Conservation (phyloP, 441 rosid species). For the Isatis lusitanica region DNA sequence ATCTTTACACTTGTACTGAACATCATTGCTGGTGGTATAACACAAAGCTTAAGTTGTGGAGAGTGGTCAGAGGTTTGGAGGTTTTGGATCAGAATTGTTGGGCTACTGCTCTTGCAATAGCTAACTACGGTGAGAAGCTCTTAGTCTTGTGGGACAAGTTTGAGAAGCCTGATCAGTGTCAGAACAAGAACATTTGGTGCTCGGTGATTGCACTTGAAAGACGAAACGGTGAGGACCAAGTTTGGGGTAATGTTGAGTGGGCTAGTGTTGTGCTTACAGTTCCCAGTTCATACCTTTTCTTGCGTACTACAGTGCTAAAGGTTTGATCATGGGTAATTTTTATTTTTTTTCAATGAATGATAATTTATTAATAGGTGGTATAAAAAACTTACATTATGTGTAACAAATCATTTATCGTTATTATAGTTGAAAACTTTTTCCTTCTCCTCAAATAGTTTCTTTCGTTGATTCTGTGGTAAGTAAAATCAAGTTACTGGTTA, state of each 20-base stretch:
- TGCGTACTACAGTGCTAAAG: slow-evolving; percentile 23
- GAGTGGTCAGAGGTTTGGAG: slow-evolving; percentile 50
- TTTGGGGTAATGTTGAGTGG: neutral
- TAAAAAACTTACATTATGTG: too few relatives aligned
- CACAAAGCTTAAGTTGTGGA: slow-evolving; percentile 43
- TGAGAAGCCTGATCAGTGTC: neutral
- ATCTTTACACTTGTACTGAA: slow-evolving; percentile 47
- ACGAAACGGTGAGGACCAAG: neutral
- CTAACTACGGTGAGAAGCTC: slow-evolving; percentile 58
- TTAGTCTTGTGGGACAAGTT: slow-evolving; percentile 18
- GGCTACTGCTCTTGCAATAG: slow-evolving; percentile 50
- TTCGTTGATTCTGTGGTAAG: too few relatives aligned
- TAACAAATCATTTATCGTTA: too few relatives aligned
- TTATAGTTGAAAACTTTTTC: neutral
- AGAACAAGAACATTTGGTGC: slow-evolving; percentile 5
- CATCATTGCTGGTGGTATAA: slow-evolving; percentile 35
- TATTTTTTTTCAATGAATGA: too few relatives aligned
- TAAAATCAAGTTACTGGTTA: too few relatives aligned
- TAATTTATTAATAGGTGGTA: too few relatives aligned
- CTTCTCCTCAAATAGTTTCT: neutral
- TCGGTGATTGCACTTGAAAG: neutral
- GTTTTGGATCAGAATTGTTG: slow-evolving; percentile 53
- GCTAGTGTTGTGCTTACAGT: slow-evolving; percentile 1
- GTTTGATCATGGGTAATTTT: neutral
- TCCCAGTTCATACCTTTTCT: slow-evolving; percentile 6